Percentiles rank a stretch among this genome's conserved stretches.
These are phyloP conservation scores for Castanea sativa DNA, from an alignment of 306 rosid species.

Conservation along the genomic window DNA sequence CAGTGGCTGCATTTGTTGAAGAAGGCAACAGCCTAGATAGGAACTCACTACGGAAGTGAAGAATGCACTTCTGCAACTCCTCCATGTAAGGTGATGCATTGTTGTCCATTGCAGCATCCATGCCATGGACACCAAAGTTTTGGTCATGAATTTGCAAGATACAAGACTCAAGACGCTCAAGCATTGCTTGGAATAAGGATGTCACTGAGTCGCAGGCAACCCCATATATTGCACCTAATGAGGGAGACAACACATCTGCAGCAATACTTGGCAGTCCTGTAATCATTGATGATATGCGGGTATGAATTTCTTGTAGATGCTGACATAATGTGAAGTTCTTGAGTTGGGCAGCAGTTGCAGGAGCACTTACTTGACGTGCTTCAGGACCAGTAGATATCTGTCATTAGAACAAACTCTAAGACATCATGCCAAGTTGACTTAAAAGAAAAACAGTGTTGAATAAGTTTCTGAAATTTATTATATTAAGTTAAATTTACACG, in stretches of 20 bases:
- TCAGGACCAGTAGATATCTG: conserved; percentile 98
- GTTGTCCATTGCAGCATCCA: conserved; percentile 97
- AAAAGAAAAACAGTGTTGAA: conserved; percentile 1
- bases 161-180: conserved; percentile 92
- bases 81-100: conserved; percentile 98
- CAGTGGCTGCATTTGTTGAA: conserved; percentile 35
- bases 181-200: conserved; percentile 91
- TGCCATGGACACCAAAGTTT: conserved; percentile 72
- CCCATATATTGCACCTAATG: conserved; percentile 82
- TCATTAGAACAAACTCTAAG: conserved; percentile 28
- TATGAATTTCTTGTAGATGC: conserved; percentile 89
- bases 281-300: conserved; percentile 63
- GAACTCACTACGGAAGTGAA: conserved; percentile 92
- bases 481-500: background rate
- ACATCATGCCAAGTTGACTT: conserved; percentile 1
- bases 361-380: conserved; percentile 89
- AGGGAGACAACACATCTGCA: conserved; percentile 84
- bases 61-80: conserved; percentile 86
- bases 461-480: conserved; percentile 3
- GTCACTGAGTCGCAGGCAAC: conserved; percentile 96
- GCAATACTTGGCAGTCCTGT: conserved; percentile 83
- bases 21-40: conserved; percentile 79
- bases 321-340: conserved; percentile 84
- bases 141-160: conserved; percentile 92
- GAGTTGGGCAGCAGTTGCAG: conserved; percentile 92